Evolutionary conservation across 2,329 filamentous ascomycete species (phyloP).

Genomic region (Tolypocladium pustulatum): DNA sequence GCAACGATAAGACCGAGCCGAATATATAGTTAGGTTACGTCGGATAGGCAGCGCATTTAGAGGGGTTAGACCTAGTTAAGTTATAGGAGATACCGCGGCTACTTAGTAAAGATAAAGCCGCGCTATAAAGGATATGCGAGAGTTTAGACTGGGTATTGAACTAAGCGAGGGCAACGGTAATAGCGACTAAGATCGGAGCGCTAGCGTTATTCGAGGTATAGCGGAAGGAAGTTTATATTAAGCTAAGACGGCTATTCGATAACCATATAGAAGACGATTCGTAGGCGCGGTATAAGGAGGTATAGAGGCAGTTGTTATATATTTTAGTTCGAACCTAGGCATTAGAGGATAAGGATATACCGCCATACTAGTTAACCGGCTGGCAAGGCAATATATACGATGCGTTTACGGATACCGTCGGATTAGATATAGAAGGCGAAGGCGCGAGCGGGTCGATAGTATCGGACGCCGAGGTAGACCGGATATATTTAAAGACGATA

Average conservation of each 20-base stretch:
- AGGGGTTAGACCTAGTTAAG: background rate
- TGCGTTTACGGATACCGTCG: background rate
- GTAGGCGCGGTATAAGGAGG: conserved; percentile 2
- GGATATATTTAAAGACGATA: background rate
- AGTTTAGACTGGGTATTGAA: too few relatives aligned
- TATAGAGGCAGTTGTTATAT: background rate
- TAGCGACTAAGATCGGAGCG: too few relatives aligned
- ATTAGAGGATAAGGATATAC: background rate
- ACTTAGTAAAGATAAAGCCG: too few relatives aligned
- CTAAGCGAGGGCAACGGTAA: too few relatives aligned
- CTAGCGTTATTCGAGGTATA: too few relatives aligned
- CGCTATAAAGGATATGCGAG: too few relatives aligned
- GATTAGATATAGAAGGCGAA: background rate
- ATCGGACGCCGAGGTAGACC: background rate
- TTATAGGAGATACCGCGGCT: too few relatives aligned
- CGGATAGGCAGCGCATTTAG: conserved; percentile 1
- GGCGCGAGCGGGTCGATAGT: background rate
- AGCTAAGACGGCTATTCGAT: too few relatives aligned
- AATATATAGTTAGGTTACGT: conserved; percentile 1
- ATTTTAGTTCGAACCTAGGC: background rate
- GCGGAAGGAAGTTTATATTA: too few relatives aligned
- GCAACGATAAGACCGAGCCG: background rate
- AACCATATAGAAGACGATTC: too few relatives aligned
- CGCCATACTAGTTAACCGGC: background rate
- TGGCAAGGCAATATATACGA: background rate